Evolutionary conservation across 2,329 filamentous ascomycete genomes (phyloP), one percentile per base, ranked within the genome.

Genomic region (Thelonectria discophora): DNA sequence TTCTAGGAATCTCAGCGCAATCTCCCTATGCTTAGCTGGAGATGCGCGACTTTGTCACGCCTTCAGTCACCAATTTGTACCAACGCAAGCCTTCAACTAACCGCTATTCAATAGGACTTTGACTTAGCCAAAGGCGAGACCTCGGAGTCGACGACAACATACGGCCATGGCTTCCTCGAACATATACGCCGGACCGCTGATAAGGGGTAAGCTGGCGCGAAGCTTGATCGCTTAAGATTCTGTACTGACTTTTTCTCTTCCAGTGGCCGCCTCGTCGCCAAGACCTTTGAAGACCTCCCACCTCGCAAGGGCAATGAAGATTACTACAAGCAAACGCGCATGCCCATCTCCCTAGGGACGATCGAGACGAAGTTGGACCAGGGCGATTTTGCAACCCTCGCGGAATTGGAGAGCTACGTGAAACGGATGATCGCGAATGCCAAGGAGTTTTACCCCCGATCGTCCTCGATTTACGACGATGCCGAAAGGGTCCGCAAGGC

Each of bases 381-480:
- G 51, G 81, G 86, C 69, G 85, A 88, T 66, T 96, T 97, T 73
- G 75, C 84, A 13, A 90, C 80, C 53, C 82, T 97, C 50, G 88
- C 91, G 6, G 84, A 89, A 51, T 80, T 97, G 12, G 93, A 97
- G 76, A 89, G 90, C 72, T 94, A 94, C 74, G 86, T 94, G 73
- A 96, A 95, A 80, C 89, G 93, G 65, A 91, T 97, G 84, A 90
- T 97, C 57, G 85, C 88, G 66, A 97, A 97, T 73, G 92, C 91
- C 37, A 97, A 97, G 76, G 88, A 92, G 55, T 95, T 88, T 78
- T 94, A 94, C 72, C 84, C 89, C 62, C 90, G 90, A 68, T 85
- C 84, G 45, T 92, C 91, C 0, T 80, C 87, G 59, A 83, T 90
- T 39, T 94, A 90, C 73, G 90, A 93, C 45, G 93, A 97, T 79